Base-by-base conservation (phyloP, 164 flowering plant genomes). In the Vitis cinerea region DNA sequence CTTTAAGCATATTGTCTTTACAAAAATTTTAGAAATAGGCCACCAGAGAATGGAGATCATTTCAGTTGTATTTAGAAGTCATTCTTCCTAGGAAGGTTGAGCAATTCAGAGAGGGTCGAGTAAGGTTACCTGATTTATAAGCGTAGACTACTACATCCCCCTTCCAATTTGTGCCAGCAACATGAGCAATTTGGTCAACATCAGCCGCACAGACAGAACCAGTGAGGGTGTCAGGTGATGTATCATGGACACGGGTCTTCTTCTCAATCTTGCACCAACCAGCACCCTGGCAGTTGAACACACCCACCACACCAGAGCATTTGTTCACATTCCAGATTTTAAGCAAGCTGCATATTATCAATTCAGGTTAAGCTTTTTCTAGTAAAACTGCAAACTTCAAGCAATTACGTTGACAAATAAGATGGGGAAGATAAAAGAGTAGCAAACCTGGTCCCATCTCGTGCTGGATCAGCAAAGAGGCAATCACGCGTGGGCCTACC, bases 221-320 rank as follows among this genome's bases (percentile, higher is more conserved):
- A 10, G 91, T 80, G 59, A 94, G 88, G 27, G 92, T 89, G 15
- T 90, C 91, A 16, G 99, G 99, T n/a, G 90, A 78, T 12, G 72
- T 72, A 66, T 94, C 92, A 68, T 94, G 99, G 54, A 94, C 91
- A 62, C 90, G 92, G 10, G 90, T 93, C 73, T 85, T 95, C 84
- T 95, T 95, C 1, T 63, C 72, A 49, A 81, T 69, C 81, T 83
- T 91, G 88, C 97, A 91, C 98, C 98, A 95, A 10, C 97, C 98
- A 27, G 99, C 99, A 68, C 99, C 99, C 81, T 95, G 99, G 85
- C 99, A 95, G 79, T 95, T 95, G 81, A 92, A 95, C 49, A 90
- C 94, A 53, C 99, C 98, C 52, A 93, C 97, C 68, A 95, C 85
- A 10, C 99, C 99, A 31, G 92, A 72, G 72, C 84, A 90, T 68